Evolutionary conservation across 805 yeast species (phyloP).

Genomic region (Cyberlindnera maritima): DNA sequence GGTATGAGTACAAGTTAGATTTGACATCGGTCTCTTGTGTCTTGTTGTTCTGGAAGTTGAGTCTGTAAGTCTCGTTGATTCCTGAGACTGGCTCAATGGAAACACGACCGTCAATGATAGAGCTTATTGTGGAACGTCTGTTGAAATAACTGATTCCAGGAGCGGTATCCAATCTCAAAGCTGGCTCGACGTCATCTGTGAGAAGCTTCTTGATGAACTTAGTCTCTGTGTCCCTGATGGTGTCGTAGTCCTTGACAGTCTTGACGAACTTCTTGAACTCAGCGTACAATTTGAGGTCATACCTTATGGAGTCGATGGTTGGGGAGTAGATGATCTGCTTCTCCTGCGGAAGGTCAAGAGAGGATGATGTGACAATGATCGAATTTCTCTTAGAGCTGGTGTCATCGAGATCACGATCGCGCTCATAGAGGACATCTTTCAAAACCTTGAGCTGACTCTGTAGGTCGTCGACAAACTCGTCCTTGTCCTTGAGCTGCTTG

Average conservation of each 20-base stretch:
- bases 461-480: conserved; percentile 59
- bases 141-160: conserved; percentile 63
- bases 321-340: conserved; percentile 39
- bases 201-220: conserved; percentile 63
- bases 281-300: conserved; percentile 36
- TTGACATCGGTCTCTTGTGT: conserved; percentile 25
- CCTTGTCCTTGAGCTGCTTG: conserved; percentile 63
- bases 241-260: conserved; percentile 31
- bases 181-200: conserved; percentile 77
- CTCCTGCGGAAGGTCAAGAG: conserved; percentile 19
- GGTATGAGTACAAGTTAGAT: conserved; percentile 40
- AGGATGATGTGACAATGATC: neutral
- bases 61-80: conserved; percentile 68
- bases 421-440: conserved; percentile 53
- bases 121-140: conserved; percentile 57
- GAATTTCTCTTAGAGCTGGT: conserved; percentile 17
- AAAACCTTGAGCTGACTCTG: conserved; percentile 66
- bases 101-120: conserved; percentile 77
- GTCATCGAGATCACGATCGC: conserved; percentile 34
- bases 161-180: conserved; percentile 59
- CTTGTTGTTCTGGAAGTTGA: conserved; percentile 26
- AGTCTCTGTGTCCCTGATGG: conserved; percentile 37
- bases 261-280: conserved; percentile 39
- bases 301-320: conserved; percentile 38
- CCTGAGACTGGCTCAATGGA: conserved; percentile 85